Evolutionary conservation across 2,329 filamentous ascomycete species (phyloP).

Genomic region (Pseudocercospora macadamiae): DNA sequence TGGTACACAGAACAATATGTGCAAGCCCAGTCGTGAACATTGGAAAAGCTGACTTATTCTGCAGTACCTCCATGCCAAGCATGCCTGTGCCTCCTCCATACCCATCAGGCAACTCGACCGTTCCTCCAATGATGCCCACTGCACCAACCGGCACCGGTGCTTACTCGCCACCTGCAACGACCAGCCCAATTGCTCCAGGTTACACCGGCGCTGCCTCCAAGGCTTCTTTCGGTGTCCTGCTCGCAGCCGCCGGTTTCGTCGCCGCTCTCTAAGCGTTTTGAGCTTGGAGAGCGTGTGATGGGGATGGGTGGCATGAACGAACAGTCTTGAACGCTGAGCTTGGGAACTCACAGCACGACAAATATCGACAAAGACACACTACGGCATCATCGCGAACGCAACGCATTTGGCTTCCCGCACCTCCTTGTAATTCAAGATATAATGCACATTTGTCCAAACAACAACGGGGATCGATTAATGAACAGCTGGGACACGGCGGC

Average conservation of each 20-base stretch:
- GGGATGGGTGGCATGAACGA: slow-evolving; percentile 8
- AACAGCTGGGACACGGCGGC: slow-evolving; percentile 13
- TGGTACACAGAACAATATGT: slow-evolving; percentile 25
- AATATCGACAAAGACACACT: slow-evolving; percentile 4
- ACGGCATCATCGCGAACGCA: background rate
- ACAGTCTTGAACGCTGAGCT: slow-evolving; percentile 6
- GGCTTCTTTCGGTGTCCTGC: slow-evolving; percentile 26
- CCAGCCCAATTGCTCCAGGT: slow-evolving; percentile 18
- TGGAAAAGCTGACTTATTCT: slow-evolving; percentile 9
- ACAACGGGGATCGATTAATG: slow-evolving; percentile 1
- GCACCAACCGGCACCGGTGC: slow-evolving; percentile 16
- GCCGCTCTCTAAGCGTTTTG: slow-evolving; percentile 27
- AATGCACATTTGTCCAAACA: background rate
- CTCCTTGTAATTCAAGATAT: slow-evolving; percentile 10
- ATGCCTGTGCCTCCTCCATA: slow-evolving; percentile 8
- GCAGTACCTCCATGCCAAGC: slow-evolving; percentile 9
- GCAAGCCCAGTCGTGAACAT: background rate
- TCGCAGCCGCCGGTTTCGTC: slow-evolving; percentile 29
- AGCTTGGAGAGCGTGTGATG: slow-evolving; percentile 3
- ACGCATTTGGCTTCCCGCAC: background rate
- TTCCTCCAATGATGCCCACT: slow-evolving; percentile 10
- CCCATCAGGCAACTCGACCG: slow-evolving; percentile 7
- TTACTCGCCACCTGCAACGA: slow-evolving; percentile 16
- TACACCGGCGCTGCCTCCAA: slow-evolving; percentile 29
- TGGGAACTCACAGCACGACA: slow-evolving; percentile 11